Percentiles rank a stretch among this genome's conserved stretches.
These are phyloP conservation scores for Porpolomopsis calyptriformis DNA, from an alignment of 768 basidiomycete genomes.

Conservation along the genomic window DNA sequence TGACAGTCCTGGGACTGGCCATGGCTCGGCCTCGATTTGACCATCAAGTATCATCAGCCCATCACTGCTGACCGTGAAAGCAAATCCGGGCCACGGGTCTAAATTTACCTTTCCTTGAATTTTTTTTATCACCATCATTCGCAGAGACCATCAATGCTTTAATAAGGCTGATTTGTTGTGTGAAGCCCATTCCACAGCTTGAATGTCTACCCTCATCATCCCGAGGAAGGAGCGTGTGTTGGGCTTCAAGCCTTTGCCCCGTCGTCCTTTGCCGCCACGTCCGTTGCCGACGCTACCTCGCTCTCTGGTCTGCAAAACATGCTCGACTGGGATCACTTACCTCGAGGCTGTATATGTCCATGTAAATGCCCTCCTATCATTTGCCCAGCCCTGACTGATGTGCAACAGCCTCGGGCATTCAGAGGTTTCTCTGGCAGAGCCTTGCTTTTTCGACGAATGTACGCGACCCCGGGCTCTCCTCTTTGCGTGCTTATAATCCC, in stretches of 20 bases:
- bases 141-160: too few relatives aligned
- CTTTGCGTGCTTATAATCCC: not conserved
- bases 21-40: too few relatives aligned
- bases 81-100: too few relatives aligned
- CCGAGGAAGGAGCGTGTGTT: not conserved
- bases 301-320: conserved; percentile 36
- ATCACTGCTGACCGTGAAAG: too few relatives aligned
- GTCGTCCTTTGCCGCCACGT: conserved; percentile 17
- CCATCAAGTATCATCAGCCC: too few relatives aligned
- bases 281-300: conserved; percentile 42
- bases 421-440: conserved; percentile 50
- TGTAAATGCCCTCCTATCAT: conserved; percentile 20
- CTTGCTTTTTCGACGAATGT: conserved; percentile 48
- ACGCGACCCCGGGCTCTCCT: conserved; percentile 13
- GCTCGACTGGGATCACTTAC: conserved; percentile 35
- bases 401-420: conserved; percentile 39
- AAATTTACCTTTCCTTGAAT: too few relatives aligned
- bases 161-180: too few relatives aligned
- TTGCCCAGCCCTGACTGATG: conserved; percentile 9
- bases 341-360: conserved; percentile 31
- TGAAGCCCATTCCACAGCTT: not conserved
- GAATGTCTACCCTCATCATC: not conserved
- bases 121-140: too few relatives aligned
- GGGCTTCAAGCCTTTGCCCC: not conserved
- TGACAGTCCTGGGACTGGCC: conserved; percentile 6